Evolutionary conservation across 805 yeast genomes (phyloP), one percentile per base, ranked within the genome.

Genomic region (Metschnikowia henanensis): DNA sequence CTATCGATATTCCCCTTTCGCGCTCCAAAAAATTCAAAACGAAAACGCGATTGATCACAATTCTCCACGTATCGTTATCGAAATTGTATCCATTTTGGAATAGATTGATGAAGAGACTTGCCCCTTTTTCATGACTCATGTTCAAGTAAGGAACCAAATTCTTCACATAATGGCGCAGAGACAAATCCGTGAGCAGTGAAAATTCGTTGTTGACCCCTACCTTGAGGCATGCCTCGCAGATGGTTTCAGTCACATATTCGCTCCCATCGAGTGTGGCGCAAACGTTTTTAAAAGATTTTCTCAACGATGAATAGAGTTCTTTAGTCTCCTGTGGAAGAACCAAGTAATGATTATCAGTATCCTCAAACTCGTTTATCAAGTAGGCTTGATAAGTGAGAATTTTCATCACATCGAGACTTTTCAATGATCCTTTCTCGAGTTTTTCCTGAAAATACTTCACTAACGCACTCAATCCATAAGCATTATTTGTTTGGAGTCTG

Each of bases 281-380:
- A 10, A n/a, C 20, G 2, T 20, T 20, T 17, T 16, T 20, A 19
- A 48, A 48, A 17, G 41, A 31, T 3, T 8, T 9, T 15, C 22
- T 30, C 12, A 44, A 35, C 3, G 31, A 30, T 3, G 12, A 23
- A 38, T 55, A 60, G 43, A 65, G 66, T 5, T 44, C 44, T 6
- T 21, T 23, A 13, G 64, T 45, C 21, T 64, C 65, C 0, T 50
- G 47, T 22, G 56, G 54, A 31, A 67, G 50, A 30, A 59, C 62
- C 37, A 69, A 42, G 51, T 70, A 71, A 46, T 66, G 65, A 35
- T 66, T 63, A 23, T 68, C 72, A 7, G 71, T 56, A 39, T 68
- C 69, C 42, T 71, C 73, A 35, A 70, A 63, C 47, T 66, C 63
- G 41, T 64, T 61, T 18, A 67, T 51, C 40, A 71, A 45, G 22